Conservation (phyloP, 2,329 filamentous ascomycete species). For the Chrysoporthe austroafricana region DNA sequence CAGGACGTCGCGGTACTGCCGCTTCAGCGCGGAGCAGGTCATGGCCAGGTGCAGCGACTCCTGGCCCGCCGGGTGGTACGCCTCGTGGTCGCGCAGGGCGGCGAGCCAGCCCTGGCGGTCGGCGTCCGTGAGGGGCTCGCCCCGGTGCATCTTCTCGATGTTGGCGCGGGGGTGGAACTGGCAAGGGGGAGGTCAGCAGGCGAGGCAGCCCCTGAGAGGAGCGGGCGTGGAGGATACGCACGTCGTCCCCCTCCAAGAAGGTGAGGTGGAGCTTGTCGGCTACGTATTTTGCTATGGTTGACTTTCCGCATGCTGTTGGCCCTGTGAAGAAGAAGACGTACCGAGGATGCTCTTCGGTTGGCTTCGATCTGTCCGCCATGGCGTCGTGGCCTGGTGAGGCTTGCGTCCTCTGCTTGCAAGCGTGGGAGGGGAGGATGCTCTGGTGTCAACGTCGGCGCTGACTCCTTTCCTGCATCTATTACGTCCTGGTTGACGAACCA, state of each 20-base stretch:
- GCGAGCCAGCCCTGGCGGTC: conserved; percentile 81
- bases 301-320: conserved; percentile 65
- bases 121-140: conserved; percentile 70
- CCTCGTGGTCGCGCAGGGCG: conserved; percentile 56
- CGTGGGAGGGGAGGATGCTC: background rate
- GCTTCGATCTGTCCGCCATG: conserved; percentile 18
- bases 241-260: conserved; percentile 66
- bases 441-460: background rate
- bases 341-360: conserved; percentile 20
- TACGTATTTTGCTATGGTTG: conserved; percentile 58
- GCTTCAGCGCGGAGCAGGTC: conserved; percentile 79
- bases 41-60: conserved; percentile 65
- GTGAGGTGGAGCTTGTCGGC: conserved; percentile 53
- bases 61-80: conserved; percentile 43
- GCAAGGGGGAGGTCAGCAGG: background rate
- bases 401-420: background rate
- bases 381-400: background rate
- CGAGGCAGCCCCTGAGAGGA: background rate
- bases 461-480: no score
- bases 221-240: conserved; percentile 41
- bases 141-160: conserved; percentile 72
- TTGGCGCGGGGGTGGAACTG: conserved; percentile 66
- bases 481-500: background rate
- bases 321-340: conserved; percentile 65
- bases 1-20: conserved; percentile 74